Conservation (phyloP, 371 early-diverging fungal species). For the Syncephalastrum monosporum region DNA sequence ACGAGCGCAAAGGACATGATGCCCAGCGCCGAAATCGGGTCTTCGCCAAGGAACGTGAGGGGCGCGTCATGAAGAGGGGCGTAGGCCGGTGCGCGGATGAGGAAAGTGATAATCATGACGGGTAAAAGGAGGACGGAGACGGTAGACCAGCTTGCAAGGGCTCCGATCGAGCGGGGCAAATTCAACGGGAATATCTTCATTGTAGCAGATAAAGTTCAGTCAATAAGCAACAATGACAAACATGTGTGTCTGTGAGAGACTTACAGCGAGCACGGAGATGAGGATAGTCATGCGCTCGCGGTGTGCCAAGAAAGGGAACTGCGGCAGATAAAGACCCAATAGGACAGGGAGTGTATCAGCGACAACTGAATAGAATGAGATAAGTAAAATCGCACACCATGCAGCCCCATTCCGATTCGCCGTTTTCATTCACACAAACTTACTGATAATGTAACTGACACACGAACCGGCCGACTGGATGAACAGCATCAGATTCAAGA, state of each 20-base stretch:
- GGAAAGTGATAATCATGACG: conserved; percentile 46
- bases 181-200: conserved; percentile 49
- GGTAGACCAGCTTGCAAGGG: conserved; percentile 53
- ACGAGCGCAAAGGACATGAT: conserved; percentile 66
- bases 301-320: conserved; percentile 25
- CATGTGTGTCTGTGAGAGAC: conserved; percentile 8
- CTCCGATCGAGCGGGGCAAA: conserved; percentile 54
- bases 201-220: conserved; percentile 1
- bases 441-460: conserved; percentile 55
- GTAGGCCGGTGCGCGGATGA: conserved; percentile 53
- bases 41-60: conserved; percentile 41
- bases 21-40: conserved; percentile 58
- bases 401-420: not conserved
- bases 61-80: conserved; percentile 52
- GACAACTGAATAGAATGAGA: conserved; percentile 30
- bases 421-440: conserved; percentile 11
- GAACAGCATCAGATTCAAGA: conserved; percentile 49
- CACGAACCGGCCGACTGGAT: conserved; percentile 50
- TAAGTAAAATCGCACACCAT: conserved; percentile 1
- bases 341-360: conserved; percentile 62
- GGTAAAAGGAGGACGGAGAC: conserved; percentile 55
- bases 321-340: conserved; percentile 39
- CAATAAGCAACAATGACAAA: conserved; percentile 3
- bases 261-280: conserved; percentile 46
- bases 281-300: conserved; percentile 45